Evolutionary conservation across 2,329 filamentous ascomycete species (phyloP), one percentile per base, ranked within the genome.

Genomic region (Neonectria ditissima): DNA sequence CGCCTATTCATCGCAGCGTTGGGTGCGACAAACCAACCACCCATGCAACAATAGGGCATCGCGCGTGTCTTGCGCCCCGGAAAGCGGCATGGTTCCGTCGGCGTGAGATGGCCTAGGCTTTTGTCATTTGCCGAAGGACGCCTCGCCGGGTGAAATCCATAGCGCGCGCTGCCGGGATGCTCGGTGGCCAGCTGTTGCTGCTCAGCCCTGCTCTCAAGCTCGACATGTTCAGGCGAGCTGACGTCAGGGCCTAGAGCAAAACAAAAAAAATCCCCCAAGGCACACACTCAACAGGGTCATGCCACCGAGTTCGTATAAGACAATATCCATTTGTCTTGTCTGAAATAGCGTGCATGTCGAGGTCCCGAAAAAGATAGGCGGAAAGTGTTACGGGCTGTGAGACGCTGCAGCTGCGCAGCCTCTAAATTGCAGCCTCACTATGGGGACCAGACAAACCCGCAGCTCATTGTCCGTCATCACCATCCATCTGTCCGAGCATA

Each of bases 201-300:
- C 20, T 22, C 20, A 30, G 20, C 53, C 39, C 41, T 44, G 32
- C 14, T 48, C 24, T 47, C 30, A 24, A 50, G 47, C n/a, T 41
- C 55, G 45, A 52, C 45, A 58, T 58, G 34, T n/a, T 30, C 24
- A 44, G n/a, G 37, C 39, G 28, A 53, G 56, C 48, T 53, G 48
- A 53, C 56, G 47, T 59, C 56, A 53, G 56, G 20, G 26, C 14
- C 18, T 6, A 24, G 37, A 50, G 45, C 9, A 11, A 47, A 16
- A n/a, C n/a, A n/a, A n/a, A n/a, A n/a, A n/a, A n/a, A n/a, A 20
- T n/a, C 18, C 22, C 13, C 26, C 39, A 28, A 53, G 45, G 34
- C 52, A 18, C 52, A 18, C 34, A 50, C 20, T 56, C 47, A 20
- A 22, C 14, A 18, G 18, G 22, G 24, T n/a, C 24, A 32, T 28